These are phyloP conservation scores for Aspergillus pseudonomiae DNA, from an alignment of 2,329 filamentous ascomycete genomes.

Conservation along the genomic window DNA sequence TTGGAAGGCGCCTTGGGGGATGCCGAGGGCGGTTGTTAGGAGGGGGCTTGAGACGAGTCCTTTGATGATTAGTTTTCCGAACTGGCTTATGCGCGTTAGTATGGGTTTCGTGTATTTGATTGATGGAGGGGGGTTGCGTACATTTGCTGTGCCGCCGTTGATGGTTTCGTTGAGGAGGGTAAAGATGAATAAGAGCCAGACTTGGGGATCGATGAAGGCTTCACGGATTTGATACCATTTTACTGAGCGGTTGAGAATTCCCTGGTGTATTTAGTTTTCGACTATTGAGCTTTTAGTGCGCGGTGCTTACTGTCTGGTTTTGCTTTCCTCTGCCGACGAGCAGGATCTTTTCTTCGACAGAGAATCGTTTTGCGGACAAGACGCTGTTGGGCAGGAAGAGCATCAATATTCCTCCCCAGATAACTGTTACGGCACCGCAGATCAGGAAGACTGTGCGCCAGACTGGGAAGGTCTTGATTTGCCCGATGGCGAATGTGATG, in stretches of 20 bases:
- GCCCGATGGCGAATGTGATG: slow-evolving; percentile 42
- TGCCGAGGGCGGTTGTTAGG: slow-evolving; percentile 55
- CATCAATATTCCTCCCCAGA: slow-evolving; percentile 46
- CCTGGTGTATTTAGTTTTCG: slow-evolving; percentile 20
- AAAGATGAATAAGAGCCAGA: slow-evolving; percentile 51
- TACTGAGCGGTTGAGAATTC: slow-evolving; percentile 53
- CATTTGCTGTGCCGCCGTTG: slow-evolving; percentile 55
- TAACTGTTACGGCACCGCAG: slow-evolving; percentile 48
- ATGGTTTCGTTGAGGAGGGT: slow-evolving; percentile 57
- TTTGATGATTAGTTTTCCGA: slow-evolving; percentile 58
- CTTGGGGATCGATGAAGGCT: slow-evolving; percentile 48
- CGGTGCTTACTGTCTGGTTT: slow-evolving; percentile 15
- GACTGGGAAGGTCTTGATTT: slow-evolving; percentile 45
- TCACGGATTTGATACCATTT: slow-evolving; percentile 54
- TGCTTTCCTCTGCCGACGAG: slow-evolving; percentile 42
- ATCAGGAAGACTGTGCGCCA: slow-evolving; percentile 52
- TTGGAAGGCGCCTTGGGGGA: slow-evolving; percentile 59
- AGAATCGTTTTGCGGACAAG: slow-evolving; percentile 47
- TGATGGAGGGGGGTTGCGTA: not conserved
- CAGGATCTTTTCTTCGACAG: slow-evolving; percentile 47
- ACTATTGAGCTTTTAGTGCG: not conserved
- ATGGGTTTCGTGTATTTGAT: not conserved
- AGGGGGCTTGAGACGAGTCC: slow-evolving; percentile 50
- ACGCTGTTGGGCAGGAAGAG: slow-evolving; percentile 50
- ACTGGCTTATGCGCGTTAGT: slow-evolving; percentile 26